Percentiles rank a stretch among this genome's conserved stretches.
Evolutionary conservation across 345 rosid genomes (phyloP).

Genomic region (Cardiospermum halicacabum): DNA sequence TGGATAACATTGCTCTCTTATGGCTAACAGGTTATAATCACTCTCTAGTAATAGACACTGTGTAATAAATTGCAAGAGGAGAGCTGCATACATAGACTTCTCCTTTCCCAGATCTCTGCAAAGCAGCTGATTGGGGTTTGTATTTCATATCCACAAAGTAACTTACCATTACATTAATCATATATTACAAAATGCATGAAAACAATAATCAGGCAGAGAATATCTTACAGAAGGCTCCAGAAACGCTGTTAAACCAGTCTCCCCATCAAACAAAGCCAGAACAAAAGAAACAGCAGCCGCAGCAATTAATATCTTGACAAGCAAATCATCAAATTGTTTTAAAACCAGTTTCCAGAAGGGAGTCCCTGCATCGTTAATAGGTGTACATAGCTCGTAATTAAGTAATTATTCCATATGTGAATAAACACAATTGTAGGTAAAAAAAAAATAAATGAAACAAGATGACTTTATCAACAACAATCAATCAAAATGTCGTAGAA

Average conservation of each 20-base stretch:
- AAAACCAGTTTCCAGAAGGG: conserved; percentile 95
- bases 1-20: no score
- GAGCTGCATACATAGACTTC: background rate
- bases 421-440: background rate
- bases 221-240: conserved; percentile 94
- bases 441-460: background rate
- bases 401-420: background rate
- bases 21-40: no score
- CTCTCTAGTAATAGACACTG: no score
- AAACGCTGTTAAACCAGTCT: conserved; percentile 93
- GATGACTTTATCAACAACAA: background rate
- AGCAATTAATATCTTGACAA: conserved; percentile 93
- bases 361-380: conserved; percentile 57
- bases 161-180: background rate
- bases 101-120: no score
- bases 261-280: conserved; percentile 92
- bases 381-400: conserved; percentile 11
- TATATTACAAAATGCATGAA: conserved; percentile 2
- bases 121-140: background rate
- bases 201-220: conserved; percentile 19
- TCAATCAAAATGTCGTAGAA: background rate
- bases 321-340: conserved; percentile 97
- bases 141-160: background rate
- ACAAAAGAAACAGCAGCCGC: conserved; percentile 82
- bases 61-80: no score